Evolutionary conservation across 1,284 basidiomycete genomes (phyloP).

Genomic region (Ceratobasidium sp.): DNA sequence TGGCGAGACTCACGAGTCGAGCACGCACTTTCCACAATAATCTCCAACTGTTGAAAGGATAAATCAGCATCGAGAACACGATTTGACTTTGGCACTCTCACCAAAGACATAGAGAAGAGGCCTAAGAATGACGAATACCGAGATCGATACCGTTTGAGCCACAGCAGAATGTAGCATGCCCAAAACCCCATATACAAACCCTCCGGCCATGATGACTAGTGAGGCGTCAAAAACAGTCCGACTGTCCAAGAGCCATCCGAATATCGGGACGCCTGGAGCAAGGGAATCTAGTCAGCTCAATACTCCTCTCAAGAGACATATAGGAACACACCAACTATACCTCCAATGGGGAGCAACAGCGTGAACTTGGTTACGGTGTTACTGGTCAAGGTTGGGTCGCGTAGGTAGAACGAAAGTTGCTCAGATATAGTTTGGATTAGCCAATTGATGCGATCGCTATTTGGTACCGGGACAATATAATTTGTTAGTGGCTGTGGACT

Average conservation of each 20-base stretch:
- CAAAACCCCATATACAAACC: constrained; percentile 54
- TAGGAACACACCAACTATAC: constrained; percentile 53
- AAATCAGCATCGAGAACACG: not conserved
- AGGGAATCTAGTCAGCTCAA: not conserved
- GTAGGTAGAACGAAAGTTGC: constrained; percentile 57
- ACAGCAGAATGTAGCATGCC: constrained; percentile 52
- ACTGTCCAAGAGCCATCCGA: constrained; percentile 57
- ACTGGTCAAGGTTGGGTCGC: constrained; percentile 51
- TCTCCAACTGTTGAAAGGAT: constrained; percentile 48
- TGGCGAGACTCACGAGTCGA: not conserved
- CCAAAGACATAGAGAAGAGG: constrained; percentile 58
- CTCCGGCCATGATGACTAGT: constrained; percentile 54
- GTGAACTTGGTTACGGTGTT: constrained; percentile 57
- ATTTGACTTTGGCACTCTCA: constrained; percentile 33
- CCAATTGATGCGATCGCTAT: constrained; percentile 59
- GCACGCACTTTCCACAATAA: constrained; percentile 50
- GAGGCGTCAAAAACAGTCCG: constrained; percentile 53
- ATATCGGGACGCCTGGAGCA: constrained; percentile 53
- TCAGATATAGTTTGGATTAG: constrained; percentile 57
- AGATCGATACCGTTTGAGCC: constrained; percentile 56
- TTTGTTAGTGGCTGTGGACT: not conserved
- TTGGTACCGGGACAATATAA: not conserved
- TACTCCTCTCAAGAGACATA: not conserved
- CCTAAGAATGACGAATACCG: constrained; percentile 55
- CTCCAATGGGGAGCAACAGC: constrained; percentile 58